phyloP scores from a whole-genome alignment of 2,329 filamentous ascomycete genomes.

The Botrytis squamosa region DNA sequence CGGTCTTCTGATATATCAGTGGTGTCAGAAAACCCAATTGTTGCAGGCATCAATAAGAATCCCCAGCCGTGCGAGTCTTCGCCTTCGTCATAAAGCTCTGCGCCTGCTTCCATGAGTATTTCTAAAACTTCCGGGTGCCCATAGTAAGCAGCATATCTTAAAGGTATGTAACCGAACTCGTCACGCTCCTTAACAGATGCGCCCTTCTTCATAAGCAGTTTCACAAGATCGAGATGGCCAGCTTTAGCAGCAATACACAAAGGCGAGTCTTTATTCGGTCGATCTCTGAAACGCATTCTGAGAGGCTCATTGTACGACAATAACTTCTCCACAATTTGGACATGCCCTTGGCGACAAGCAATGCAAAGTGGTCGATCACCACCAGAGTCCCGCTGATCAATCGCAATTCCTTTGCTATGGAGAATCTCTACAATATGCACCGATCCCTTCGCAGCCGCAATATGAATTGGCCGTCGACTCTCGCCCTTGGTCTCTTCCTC shows the following conservation, averaged over 20 bases:
- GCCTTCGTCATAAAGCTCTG: constrained; percentile 16
- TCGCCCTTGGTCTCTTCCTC: constrained; percentile 17
- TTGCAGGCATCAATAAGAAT: constrained; percentile 13
- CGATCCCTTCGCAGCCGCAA: constrained; percentile 20
- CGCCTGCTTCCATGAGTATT: constrained; percentile 21
- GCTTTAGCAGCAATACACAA: constrained; percentile 23
- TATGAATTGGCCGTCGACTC: constrained; percentile 19
- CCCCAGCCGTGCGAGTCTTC: constrained; percentile 19
- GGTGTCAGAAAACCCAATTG: constrained; percentile 17
- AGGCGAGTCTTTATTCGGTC: constrained; percentile 16
- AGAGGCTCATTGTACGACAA: constrained; percentile 17
- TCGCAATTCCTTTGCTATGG: not conserved
- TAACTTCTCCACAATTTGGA: constrained; percentile 20
- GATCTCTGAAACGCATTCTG: constrained; percentile 6
- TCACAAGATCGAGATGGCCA: constrained; percentile 20
- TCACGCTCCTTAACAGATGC: constrained; percentile 22
- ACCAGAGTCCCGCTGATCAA: constrained; percentile 1
- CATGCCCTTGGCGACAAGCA: constrained; percentile 22
- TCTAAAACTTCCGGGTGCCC: constrained; percentile 21
- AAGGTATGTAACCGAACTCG: constrained; percentile 18
- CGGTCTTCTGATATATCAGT: constrained; percentile 15
- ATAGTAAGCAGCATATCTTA: constrained; percentile 23
- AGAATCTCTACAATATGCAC: constrained; percentile 9
- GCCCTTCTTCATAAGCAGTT: constrained; percentile 18
- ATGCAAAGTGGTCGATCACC: constrained; percentile 18